These are phyloP conservation scores for Amanita muscaria DNA, from an alignment of 768 basidiomycete genomes.

Conservation along the genomic window DNA sequence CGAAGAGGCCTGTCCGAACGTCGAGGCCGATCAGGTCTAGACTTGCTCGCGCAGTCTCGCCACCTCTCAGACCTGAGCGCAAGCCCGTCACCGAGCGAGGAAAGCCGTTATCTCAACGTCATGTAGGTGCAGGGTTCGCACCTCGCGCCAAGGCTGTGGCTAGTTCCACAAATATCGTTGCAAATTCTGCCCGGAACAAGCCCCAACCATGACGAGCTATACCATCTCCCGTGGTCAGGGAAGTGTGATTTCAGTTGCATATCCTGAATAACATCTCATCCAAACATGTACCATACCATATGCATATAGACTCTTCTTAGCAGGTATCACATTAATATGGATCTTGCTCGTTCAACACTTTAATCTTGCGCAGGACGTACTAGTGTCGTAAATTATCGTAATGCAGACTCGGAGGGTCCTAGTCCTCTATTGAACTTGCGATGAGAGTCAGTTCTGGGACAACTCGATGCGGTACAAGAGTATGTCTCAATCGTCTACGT, in stretches of 20 bases:
- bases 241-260: too few relatives aligned
- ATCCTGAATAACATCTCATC: too few relatives aligned
- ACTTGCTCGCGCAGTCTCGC: constrained; percentile 9
- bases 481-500: too few relatives aligned
- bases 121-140: not conserved
- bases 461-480: too few relatives aligned
- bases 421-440: too few relatives aligned
- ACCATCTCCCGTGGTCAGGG: not conserved
- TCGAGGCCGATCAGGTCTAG: constrained; percentile 13
- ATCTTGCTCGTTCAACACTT: not conserved
- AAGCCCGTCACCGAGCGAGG: not conserved
- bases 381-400: not conserved
- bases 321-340: not conserved
- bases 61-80: constrained; percentile 2
- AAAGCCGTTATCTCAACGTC: not conserved
- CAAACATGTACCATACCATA: constrained; percentile 6
- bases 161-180: not conserved
- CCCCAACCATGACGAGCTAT: too few relatives aligned
- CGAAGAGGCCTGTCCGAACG: constrained; percentile 10
- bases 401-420: too few relatives aligned
- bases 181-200: too few relatives aligned
- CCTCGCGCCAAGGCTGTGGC: not conserved
- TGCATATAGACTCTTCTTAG: not conserved
- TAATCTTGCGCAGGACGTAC: not conserved
- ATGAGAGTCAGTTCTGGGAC: too few relatives aligned